These are phyloP conservation scores for Bretschneidera sinensis DNA, from an alignment of 345 rosid genomes.

Conservation along the genomic window DNA sequence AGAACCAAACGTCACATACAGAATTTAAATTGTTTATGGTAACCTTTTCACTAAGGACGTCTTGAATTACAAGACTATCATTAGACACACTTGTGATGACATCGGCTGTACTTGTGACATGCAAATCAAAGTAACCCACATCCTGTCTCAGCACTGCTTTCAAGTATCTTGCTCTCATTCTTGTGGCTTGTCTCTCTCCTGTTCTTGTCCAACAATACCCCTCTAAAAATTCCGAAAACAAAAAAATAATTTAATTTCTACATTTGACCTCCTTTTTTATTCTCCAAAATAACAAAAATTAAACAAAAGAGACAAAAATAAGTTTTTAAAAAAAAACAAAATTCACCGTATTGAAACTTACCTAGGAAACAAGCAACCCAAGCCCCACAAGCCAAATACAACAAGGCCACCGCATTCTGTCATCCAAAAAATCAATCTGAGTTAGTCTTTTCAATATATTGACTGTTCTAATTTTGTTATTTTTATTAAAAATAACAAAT, in stretches of 20 bases:
- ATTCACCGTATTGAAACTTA: constrained; percentile 6
- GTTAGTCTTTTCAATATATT: neutral
- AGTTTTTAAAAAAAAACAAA: neutral
- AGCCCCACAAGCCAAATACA: constrained; percentile 68
- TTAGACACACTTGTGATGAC: constrained; percentile 76
- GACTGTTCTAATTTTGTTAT: too few species aligned
- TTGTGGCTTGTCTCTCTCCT: constrained; percentile 78
- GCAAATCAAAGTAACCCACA: constrained; percentile 75
- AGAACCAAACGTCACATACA: too few species aligned
- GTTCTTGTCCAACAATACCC: constrained; percentile 93
- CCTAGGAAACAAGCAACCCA: constrained; percentile 79
- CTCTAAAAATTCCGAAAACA: constrained; percentile 30
- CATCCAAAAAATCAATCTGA: constrained; percentile 11
- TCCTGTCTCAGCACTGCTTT: constrained; percentile 86
- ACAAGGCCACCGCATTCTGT: constrained; percentile 67
- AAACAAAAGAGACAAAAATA: too few species aligned
- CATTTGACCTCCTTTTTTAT: too few species aligned
- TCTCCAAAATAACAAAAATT: neutral
- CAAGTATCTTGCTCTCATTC: constrained; percentile 72
- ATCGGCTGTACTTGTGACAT: constrained; percentile 68
- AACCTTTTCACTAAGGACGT: constrained; percentile 81
- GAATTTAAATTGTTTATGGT: too few species aligned
- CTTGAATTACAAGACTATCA: constrained; percentile 77
- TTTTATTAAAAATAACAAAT: too few species aligned
- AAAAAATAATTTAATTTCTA: neutral